Percentiles rank a stretch among this genome's conserved stretches.
Conservation (phyloP, 352 stramenopile species). For the Pythium monospermum region DNA sequence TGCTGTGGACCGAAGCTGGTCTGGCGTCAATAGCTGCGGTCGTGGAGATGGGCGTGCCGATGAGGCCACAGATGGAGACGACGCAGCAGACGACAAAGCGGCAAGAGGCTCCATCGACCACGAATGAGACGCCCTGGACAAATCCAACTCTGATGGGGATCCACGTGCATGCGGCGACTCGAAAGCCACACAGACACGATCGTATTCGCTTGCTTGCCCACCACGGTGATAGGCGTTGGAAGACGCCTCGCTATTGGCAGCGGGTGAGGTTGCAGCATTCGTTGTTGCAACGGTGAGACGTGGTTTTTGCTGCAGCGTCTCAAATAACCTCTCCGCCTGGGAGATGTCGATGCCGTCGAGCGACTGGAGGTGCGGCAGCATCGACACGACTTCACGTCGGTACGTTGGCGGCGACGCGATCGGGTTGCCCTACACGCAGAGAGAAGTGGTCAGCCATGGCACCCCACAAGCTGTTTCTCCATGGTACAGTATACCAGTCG, state of each 20-base stretch:
- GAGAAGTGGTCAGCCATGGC: not conserved
- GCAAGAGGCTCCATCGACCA: conserved; percentile 1
- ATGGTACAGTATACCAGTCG: not conserved
- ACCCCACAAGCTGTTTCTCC: not conserved
- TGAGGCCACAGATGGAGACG: not conserved
- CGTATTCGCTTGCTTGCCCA: too few relatives aligned
- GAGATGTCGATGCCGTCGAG: conserved; percentile 41
- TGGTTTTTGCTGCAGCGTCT: conserved; percentile 42
- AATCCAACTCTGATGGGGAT: conserved; percentile 8
- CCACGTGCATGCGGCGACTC: not conserved
- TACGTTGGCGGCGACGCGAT: conserved; percentile 36
- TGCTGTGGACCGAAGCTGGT: not conserved
- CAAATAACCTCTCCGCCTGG: conserved; percentile 43
- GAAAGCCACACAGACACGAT: not conserved
- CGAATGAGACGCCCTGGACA: conserved; percentile 11
- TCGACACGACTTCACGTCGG: conserved; percentile 41
- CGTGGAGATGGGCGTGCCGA: not conserved
- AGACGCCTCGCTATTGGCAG: too few relatives aligned
- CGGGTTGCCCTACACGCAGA: conserved; percentile 40
- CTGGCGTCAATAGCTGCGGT: conserved; percentile 12
- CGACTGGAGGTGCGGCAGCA: conserved; percentile 47
- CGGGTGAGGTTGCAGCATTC: too few relatives aligned
- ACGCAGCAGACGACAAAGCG: conserved; percentile 1
- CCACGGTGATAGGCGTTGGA: not conserved
- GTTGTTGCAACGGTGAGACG: conserved; percentile 13